Evolutionary conservation across 768 basidiomycete species (phyloP).

Genomic region (Tephrocybe rancida): DNA sequence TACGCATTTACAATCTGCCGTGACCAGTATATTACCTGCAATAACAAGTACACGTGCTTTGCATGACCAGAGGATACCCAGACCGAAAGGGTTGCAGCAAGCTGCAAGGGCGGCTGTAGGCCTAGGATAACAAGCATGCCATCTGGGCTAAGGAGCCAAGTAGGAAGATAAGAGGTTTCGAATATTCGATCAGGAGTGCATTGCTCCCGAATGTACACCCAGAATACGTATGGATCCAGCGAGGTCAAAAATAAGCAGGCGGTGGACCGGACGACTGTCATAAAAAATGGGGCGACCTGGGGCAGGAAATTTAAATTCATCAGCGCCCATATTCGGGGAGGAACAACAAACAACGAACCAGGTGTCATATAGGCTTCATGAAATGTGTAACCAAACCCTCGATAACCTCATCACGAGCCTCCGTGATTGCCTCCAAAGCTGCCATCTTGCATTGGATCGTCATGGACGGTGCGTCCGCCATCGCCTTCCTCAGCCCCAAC

Average conservation of each 20-base stretch:
- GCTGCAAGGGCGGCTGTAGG: no score
- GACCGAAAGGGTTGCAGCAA: no score
- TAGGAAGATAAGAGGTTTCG: no score
- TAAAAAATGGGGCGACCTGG: neutral
- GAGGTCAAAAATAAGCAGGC: neutral
- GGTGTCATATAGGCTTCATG: slow-evolving; percentile 18
- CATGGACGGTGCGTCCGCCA: slow-evolving; percentile 35
- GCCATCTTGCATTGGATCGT: slow-evolving; percentile 44
- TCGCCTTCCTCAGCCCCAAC: slow-evolving; percentile 37
- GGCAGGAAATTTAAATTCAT: no score
- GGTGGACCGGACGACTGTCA: neutral
- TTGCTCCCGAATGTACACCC: no score
- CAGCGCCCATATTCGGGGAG: neutral
- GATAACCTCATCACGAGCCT: slow-evolving; percentile 42
- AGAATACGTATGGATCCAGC: neutral
- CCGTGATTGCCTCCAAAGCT: slow-evolving; percentile 44
- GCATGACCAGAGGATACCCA: neutral
- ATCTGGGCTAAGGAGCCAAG: no score
- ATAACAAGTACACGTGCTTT: no score
- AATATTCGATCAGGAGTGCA: no score
- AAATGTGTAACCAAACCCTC: slow-evolving; percentile 42
- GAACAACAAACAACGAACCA: neutral
- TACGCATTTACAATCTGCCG: no score
- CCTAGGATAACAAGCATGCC: no score
- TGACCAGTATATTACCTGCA: no score